Evolutionary conservation across 441 rosid species (phyloP), one percentile per base, ranked within the genome.

Genomic region (Hypseocharis bilobata): DNA sequence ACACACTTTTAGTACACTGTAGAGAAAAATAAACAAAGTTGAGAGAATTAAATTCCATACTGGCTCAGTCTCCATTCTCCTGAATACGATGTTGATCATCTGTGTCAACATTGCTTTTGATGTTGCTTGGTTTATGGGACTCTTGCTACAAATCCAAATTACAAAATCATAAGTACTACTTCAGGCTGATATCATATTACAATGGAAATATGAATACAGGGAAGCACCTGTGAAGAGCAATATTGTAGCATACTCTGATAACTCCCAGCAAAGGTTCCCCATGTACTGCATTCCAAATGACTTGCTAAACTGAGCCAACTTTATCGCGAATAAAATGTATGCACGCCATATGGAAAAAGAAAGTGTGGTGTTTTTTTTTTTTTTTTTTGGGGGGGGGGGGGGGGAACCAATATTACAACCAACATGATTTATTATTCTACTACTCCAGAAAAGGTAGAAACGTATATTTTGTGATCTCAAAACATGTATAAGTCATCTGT

Each of bases 51-150:
- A 65, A 72, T 67, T 61, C 56, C 82, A 74, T 72, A 94, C 99
- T 79, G 80, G 86, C 72, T 88, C 94, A 65, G 86, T 79, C 78
- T 94, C 99, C 99, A 94, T 94, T 81, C 98, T 91, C 78, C 96
- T 81, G 80, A 89, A 86, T 56, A 88, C 83, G 26, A 94, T 91
- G 87, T 88, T 86, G 73, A 94, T 86, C 96, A 91, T 94, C 80
- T 94, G 99, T 34, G 99, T 89, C 84, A 94, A 75, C 99, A 94
- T 94, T 70, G 99, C 99, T 83, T 91, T 94, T 36, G 99, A 89
- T 25, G 99, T 94, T 45, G 95, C 96, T 84, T 94, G 99, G 78
- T 94, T 91, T 76, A 94, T 80, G 22, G 91, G 96, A 82, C 97
- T 94, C 91, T 94, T 94, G 90, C 98, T 94, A 74, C 82, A 84